Evolutionary conservation across 2,329 filamentous ascomycete species (phyloP).

Genomic region (Ophiostoma sp.): DNA sequence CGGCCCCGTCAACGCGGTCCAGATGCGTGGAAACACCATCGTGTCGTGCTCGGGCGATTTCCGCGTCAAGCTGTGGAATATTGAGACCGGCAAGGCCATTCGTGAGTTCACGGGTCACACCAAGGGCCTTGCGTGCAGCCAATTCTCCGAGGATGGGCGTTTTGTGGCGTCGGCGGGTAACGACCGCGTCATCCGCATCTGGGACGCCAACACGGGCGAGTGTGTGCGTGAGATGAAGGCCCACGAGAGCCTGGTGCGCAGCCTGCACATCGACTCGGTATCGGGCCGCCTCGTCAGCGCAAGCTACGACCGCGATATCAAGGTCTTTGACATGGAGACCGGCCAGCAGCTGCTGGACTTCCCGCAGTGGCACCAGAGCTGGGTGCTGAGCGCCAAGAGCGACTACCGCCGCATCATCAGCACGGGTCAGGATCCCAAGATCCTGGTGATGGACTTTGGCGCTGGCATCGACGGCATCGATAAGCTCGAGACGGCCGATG

Average conservation of each 20-base stretch:
- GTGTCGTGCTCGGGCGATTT: slow-evolving; percentile 95
- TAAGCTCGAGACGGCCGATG: slow-evolving; percentile 48
- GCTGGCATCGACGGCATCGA: slow-evolving; percentile 59
- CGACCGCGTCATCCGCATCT: slow-evolving; percentile 93
- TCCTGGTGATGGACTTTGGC: slow-evolving; percentile 91
- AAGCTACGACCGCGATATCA: slow-evolving; percentile 93
- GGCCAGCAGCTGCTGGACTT: slow-evolving; percentile 79
- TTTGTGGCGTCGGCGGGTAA: slow-evolving; percentile 94
- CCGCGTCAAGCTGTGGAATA: slow-evolving; percentile 91
- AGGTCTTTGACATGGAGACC: slow-evolving; percentile 84
- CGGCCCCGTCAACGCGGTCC: slow-evolving; percentile 94
- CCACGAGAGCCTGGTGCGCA: slow-evolving; percentile 83
- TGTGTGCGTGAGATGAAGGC: slow-evolving; percentile 78
- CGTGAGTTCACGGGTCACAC: slow-evolving; percentile 89
- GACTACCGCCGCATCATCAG: slow-evolving; percentile 94
- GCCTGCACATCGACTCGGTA: slow-evolving; percentile 83
- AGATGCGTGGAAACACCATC: slow-evolving; percentile 87
- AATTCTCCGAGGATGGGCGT: slow-evolving; percentile 93
- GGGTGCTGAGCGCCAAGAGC: slow-evolving; percentile 94
- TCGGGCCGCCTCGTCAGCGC: slow-evolving; percentile 86
- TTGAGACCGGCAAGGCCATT: slow-evolving; percentile 82
- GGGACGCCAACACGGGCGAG: slow-evolving; percentile 87
- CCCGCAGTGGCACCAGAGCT: slow-evolving; percentile 92
- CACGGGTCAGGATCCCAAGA: slow-evolving; percentile 90
- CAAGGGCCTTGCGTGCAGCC: slow-evolving; percentile 90